These are phyloP conservation scores for Pleurotus djamor DNA, from an alignment of 768 basidiomycete genomes.

Conservation along the genomic window DNA sequence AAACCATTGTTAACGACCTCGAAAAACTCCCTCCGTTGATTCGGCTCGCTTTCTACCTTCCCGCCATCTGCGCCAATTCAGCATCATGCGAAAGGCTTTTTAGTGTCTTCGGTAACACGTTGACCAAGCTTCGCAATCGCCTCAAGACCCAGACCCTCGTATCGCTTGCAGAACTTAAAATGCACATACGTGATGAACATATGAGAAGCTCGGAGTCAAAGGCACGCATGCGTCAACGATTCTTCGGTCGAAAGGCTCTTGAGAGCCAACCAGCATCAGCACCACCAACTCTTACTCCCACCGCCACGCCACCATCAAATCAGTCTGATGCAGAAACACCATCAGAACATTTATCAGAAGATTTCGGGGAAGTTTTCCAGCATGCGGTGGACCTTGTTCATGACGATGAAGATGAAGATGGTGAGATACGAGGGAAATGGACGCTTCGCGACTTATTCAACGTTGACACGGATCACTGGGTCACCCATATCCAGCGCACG, in stretches of 20 bases:
- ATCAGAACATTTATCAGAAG: too few species aligned
- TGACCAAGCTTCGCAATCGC: slow-evolving; percentile 21
- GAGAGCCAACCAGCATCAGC: background rate
- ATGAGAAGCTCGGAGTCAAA: slow-evolving; percentile 1
- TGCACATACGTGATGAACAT: slow-evolving; percentile 25
- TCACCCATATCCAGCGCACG: too few species aligned
- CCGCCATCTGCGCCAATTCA: slow-evolving; percentile 24
- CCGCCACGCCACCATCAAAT: too few species aligned
- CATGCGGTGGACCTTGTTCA: too few species aligned
- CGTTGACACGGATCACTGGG: too few species aligned
- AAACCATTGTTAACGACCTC: background rate
- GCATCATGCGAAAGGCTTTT: slow-evolving; percentile 27
- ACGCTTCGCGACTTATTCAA: too few species aligned
- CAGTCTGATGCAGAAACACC: too few species aligned
- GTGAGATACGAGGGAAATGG: too few species aligned
- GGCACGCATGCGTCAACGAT: slow-evolving; percentile 6
- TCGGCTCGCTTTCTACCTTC: slow-evolving; percentile 14
- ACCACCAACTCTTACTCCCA: background rate
- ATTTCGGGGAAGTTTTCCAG: too few species aligned
- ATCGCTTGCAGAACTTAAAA: slow-evolving; percentile 21
- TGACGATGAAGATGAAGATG: too few species aligned
- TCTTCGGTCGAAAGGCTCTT: background rate
- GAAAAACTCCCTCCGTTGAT: slow-evolving; percentile 13
- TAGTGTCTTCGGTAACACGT: slow-evolving; percentile 25
- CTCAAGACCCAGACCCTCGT: slow-evolving; percentile 16